A percentile compares a stretch with the other conserved stretches of the same genome.
These are phyloP conservation scores for Cornus florida DNA, from an alignment of 148 eudicot genomes.

Conservation along the genomic window DNA sequence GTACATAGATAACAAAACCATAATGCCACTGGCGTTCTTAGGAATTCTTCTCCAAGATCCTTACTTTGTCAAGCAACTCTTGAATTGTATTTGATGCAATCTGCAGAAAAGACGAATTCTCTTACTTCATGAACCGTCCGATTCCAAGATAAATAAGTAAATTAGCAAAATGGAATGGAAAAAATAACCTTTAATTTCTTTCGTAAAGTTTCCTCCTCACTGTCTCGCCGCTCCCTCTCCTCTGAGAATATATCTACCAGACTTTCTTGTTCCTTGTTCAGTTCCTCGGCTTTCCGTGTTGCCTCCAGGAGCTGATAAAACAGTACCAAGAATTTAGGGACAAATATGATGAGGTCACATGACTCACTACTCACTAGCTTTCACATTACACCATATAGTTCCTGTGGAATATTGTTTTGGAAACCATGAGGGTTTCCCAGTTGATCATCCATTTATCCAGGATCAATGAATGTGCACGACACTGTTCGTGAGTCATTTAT, in stretches of 20 bases:
- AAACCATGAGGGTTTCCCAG: too few relatives aligned
- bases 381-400: too few relatives aligned
- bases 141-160: not conserved
- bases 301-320: constrained; percentile 49
- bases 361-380: too few relatives aligned
- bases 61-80: constrained; percentile 53
- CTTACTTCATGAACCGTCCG: not conserved
- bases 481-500: too few relatives aligned
- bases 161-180: not conserved
- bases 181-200: constrained; percentile 50
- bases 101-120: constrained; percentile 26
- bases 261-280: constrained; percentile 73
- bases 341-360: too few relatives aligned
- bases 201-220: constrained; percentile 61
- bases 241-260: constrained; percentile 59
- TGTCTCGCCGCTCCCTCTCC: constrained; percentile 68
- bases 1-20: too few relatives aligned
- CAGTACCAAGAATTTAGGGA: not conserved
- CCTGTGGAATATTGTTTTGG: too few relatives aligned
- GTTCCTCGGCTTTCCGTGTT: constrained; percentile 34
- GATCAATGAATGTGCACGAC: too few relatives aligned
- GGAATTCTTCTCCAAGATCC: constrained; percentile 32
- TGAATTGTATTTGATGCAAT: constrained; percentile 61
- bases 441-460: too few relatives aligned
- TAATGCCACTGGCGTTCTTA: not conserved